A percentile compares a stretch with the other conserved stretches of the same genome.
Evolutionary conservation across 225 moss, liverwort and hornwort species (phyloP).

Genomic region (Bryum argenteum): DNA sequence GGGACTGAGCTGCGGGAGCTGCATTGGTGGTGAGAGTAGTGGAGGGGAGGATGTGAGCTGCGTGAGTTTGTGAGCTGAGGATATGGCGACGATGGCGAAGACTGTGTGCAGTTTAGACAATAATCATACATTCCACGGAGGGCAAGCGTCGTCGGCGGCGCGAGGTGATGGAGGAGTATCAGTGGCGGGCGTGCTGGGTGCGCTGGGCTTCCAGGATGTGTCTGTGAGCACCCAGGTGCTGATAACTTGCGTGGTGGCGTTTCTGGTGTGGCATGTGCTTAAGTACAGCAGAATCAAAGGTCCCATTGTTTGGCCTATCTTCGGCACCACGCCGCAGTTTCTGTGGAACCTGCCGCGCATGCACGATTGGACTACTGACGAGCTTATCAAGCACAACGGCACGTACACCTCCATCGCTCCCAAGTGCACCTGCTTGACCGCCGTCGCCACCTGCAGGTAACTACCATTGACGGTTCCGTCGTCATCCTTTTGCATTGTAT

Average conservation of each 20-base stretch:
- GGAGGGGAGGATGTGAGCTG: neutral
- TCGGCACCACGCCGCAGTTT: constrained; percentile 63
- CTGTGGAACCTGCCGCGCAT: constrained; percentile 64
- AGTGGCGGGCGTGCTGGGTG: neutral
- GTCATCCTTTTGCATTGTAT: no score
- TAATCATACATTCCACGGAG: constrained; percentile 31
- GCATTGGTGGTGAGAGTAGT: neutral
- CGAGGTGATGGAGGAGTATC: neutral
- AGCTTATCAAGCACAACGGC: constrained; percentile 54
- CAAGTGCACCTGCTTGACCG: constrained; percentile 64
- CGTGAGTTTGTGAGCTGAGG: neutral
- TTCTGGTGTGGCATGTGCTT: constrained; percentile 52
- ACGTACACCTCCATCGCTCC: constrained; percentile 66
- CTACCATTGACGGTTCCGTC: no score
- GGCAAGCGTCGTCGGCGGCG: neutral
- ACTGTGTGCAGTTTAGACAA: constrained; percentile 22
- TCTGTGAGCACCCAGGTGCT: constrained; percentile 34
- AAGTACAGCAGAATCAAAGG: constrained; percentile 58
- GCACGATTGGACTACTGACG: constrained; percentile 71
- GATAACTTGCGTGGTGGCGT: constrained; percentile 27
- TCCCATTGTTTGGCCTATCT: constrained; percentile 58
- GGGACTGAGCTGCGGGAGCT: no score
- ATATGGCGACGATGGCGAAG: constrained; percentile 22
- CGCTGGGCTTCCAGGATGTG: constrained; percentile 21
- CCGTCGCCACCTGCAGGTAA: constrained; percentile 65